These are phyloP conservation scores for Carex pumila DNA, from an alignment of 176 grass and related monocot genomes.

Conservation along the genomic window DNA sequence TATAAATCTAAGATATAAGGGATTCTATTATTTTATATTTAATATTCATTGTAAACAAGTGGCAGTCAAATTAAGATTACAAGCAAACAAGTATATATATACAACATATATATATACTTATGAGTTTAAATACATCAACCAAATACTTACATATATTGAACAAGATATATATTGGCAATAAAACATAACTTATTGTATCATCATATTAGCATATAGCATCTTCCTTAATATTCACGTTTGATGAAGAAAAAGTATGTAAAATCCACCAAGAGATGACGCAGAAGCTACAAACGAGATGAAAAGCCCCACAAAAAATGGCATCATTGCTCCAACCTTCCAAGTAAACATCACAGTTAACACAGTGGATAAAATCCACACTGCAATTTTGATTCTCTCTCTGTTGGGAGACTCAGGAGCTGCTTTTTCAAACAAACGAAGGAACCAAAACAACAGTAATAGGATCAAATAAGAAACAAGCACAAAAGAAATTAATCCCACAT, in stretches of 20 bases:
- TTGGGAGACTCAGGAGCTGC: background rate
- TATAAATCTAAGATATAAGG: too few species aligned
- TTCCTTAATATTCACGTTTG: background rate
- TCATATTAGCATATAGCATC: background rate
- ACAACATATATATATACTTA: too few species aligned
- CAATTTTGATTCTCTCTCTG: background rate
- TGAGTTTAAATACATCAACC: too few species aligned
- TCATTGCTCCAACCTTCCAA: slow-evolving; percentile 5
- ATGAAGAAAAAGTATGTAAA: slow-evolving; percentile 8
- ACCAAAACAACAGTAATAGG: slow-evolving; percentile 6
- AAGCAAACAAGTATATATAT: too few species aligned
- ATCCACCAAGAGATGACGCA: background rate
- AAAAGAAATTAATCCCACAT: background rate
- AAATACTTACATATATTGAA: too few species aligned
- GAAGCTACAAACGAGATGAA: background rate
- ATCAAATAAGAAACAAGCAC: background rate
- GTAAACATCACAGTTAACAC: slow-evolving; percentile 15
- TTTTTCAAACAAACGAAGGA: slow-evolving; percentile 2
- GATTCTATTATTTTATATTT: too few species aligned
- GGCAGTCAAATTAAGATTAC: too few species aligned
- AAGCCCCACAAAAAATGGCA: background rate
- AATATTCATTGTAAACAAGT: too few species aligned
- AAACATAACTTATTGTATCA: background rate
- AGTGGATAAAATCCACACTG: background rate
- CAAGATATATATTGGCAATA: background rate